A percentile compares a stretch with the other conserved stretches of the same genome.
Evolutionary conservation across 1,284 basidiomycete species (phyloP).

Genomic region (Filobasidium uniguttulatum): DNA sequence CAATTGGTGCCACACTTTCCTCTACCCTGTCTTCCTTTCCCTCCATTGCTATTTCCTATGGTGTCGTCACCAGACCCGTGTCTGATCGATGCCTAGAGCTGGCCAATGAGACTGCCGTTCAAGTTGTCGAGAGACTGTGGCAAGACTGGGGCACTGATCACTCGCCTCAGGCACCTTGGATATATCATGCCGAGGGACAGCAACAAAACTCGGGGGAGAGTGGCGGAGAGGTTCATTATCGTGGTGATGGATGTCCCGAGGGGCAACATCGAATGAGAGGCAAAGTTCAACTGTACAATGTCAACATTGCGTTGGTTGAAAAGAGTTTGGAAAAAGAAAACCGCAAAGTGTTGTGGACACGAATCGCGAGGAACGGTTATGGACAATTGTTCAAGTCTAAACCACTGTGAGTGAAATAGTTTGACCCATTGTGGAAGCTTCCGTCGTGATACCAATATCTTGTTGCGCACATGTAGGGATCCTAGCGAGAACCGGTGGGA

Average conservation of each 20-base stretch:
- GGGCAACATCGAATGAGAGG: slow-evolving; percentile 10
- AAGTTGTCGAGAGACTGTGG: slow-evolving; percentile 60
- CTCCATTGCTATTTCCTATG: slow-evolving; percentile 76
- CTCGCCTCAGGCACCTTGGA: background rate
- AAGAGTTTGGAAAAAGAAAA: slow-evolving; percentile 21
- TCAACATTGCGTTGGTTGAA: slow-evolving; percentile 35
- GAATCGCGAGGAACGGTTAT: slow-evolving; percentile 36
- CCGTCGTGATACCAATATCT: background rate
- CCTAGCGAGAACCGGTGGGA: background rate
- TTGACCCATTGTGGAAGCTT: background rate
- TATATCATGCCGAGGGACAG: too few relatives aligned
- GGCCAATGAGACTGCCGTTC: slow-evolving; percentile 52
- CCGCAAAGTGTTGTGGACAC: slow-evolving; percentile 31
- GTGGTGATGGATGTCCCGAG: too few relatives aligned
- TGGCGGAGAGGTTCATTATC: slow-evolving; percentile 6
- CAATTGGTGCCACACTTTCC: slow-evolving; percentile 76
- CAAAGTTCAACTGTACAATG: slow-evolving; percentile 28
- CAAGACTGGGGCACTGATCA: slow-evolving; percentile 60
- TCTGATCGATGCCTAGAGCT: slow-evolving; percentile 49
- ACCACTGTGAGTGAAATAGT: slow-evolving; percentile 20
- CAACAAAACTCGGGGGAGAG: background rate
- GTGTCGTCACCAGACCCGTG: slow-evolving; percentile 58
- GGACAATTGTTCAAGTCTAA: slow-evolving; percentile 31
- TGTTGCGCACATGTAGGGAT: background rate
- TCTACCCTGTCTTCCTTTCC: slow-evolving; percentile 64